Evolutionary conservation across 768 basidiomycete species (phyloP).

Genomic region (Pulveroboletus ravenelii): DNA sequence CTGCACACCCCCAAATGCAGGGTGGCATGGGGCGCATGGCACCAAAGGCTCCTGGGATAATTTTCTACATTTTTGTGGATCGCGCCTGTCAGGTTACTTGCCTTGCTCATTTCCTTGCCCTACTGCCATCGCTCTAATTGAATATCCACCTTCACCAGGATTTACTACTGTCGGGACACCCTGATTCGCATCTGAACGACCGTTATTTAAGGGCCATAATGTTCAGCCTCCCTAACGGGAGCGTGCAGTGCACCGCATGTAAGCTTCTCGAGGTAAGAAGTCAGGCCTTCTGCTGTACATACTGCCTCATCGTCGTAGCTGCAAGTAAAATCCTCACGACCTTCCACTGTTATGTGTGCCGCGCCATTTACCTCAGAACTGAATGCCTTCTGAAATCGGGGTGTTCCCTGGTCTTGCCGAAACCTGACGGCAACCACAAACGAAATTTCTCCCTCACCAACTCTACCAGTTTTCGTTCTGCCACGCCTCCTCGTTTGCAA

Average conservation of each 20-base stretch:
- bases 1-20: too few relatives aligned
- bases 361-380: neutral
- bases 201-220: neutral
- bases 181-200: neutral
- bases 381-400: slow-evolving; percentile 38
- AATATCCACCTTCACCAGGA: neutral
- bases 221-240: neutral
- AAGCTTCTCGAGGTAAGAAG: too few relatives aligned
- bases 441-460: slow-evolving; percentile 11
- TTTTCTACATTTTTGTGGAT: too few relatives aligned
- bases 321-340: neutral
- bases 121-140: neutral
- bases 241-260: too few relatives aligned
- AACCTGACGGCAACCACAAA: slow-evolving; percentile 11
- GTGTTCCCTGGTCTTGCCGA: slow-evolving; percentile 45
- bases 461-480: slow-evolving; percentile 22
- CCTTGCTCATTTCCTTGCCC: neutral
- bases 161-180: neutral
- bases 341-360: neutral
- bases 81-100: neutral
- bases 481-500: slow-evolving; percentile 51
- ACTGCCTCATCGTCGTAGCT: neutral
- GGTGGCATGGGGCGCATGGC: slow-evolving; percentile 10
- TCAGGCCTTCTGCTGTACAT: neutral
- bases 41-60: neutral